Evolutionary conservation across 495 filamentous ascomycete genomes (phyloP).

Genomic region (Aspergillus nanangensis): DNA sequence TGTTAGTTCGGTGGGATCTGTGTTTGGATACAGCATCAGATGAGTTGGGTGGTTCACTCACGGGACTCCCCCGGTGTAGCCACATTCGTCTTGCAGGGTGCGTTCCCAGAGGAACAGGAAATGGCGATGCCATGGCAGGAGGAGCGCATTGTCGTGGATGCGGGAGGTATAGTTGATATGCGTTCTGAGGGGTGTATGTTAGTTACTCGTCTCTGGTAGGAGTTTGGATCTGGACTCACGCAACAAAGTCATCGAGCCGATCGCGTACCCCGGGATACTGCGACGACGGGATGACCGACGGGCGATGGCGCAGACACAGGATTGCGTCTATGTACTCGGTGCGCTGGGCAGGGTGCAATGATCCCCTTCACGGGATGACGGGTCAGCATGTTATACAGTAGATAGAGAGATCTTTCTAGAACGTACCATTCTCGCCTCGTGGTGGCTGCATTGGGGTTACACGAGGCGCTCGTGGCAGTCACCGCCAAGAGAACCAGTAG

Average conservation of each 20-base stretch:
- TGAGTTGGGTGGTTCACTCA: constrained; percentile 7
- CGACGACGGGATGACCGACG: constrained; percentile 30
- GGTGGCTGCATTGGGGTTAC: background rate
- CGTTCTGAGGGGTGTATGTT: background rate
- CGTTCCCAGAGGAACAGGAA: constrained; percentile 57
- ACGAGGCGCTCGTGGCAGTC: too few relatives aligned
- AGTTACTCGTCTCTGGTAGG: too few relatives aligned
- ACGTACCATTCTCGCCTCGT: background rate
- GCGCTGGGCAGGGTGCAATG: constrained; percentile 25
- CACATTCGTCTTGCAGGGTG: constrained; percentile 63
- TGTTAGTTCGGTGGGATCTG: background rate
- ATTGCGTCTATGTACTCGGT: constrained; percentile 45
- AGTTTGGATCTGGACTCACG: constrained; percentile 28
- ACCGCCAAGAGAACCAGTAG: too few relatives aligned
- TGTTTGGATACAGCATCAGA: background rate
- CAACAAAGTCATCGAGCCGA: constrained; percentile 53
- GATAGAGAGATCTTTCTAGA: background rate
- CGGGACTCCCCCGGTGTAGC: constrained; percentile 52
- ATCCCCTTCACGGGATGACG: constrained; percentile 25
- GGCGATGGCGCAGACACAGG: constrained; percentile 40
- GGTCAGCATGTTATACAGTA: background rate
- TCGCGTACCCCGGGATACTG: constrained; percentile 45
- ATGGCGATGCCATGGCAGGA: constrained; percentile 66
- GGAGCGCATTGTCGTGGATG: constrained; percentile 34
- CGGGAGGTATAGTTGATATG: constrained; percentile 45